Percentiles rank a stretch among this genome's conserved stretches.
Evolutionary conservation across 73 alveolate species (phyloP).

Genomic region (Paramecium tetraurelia): DNA sequence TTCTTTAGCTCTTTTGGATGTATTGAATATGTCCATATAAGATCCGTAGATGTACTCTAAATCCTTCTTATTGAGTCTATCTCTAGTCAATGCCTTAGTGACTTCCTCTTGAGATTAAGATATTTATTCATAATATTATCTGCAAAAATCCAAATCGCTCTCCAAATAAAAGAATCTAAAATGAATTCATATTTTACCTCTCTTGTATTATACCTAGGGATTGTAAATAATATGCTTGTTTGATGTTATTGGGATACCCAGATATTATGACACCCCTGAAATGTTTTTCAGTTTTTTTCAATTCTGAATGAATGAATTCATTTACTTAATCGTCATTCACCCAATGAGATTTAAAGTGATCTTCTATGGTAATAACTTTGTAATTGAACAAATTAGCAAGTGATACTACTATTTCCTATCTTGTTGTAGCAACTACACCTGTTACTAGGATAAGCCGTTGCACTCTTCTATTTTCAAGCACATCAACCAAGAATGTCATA

Average conservation of each 20-base stretch:
- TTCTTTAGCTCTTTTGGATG: slow-evolving; percentile 19
- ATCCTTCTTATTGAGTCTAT: slow-evolving; percentile 45
- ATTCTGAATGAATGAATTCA: not conserved
- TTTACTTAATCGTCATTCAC: slow-evolving; percentile 42
- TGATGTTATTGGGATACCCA: slow-evolving; percentile 57
- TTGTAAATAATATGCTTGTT: slow-evolving; percentile 40
- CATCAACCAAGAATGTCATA: slow-evolving; percentile 36
- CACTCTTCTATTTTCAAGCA: slow-evolving; percentile 25
- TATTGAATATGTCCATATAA: slow-evolving; percentile 45
- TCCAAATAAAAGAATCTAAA: slow-evolving; percentile 25
- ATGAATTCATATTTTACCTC: not conserved
- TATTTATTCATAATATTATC: slow-evolving; percentile 27
- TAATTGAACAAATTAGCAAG: slow-evolving; percentile 56
- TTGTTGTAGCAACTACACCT: slow-evolving; percentile 35
- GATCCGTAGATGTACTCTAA: slow-evolving; percentile 22
- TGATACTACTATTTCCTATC: slow-evolving; percentile 39
- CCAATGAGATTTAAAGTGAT: slow-evolving; percentile 27
- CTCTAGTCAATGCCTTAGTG: slow-evolving; percentile 41
- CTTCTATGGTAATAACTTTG: slow-evolving; percentile 42
- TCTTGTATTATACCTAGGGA: slow-evolving; percentile 41
- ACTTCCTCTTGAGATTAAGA: not conserved
- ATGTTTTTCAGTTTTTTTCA: slow-evolving; percentile 42
- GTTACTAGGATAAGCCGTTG: slow-evolving; percentile 49
- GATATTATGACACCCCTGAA: slow-evolving; percentile 54
- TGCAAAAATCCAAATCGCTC: not conserved